Evolutionary conservation across 2,329 filamentous ascomycete species (phyloP), one percentile per base, ranked within the genome.

Genomic region (Monosporascus cannonballus): DNA sequence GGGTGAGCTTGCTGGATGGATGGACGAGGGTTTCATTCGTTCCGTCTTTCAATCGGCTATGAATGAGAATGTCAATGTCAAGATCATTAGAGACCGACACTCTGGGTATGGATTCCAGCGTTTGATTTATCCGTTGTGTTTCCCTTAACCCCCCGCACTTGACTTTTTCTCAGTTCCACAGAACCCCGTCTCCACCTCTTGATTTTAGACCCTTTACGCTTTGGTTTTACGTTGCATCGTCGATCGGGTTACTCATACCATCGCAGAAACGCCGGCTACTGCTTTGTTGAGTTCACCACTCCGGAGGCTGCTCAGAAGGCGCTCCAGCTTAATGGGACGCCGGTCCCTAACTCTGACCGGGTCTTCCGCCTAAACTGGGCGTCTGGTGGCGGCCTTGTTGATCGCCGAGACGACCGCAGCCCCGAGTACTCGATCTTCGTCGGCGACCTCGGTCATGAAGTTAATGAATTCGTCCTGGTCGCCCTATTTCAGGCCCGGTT

Each of bases 341-440:
- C 89, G 47, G 96, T 99, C 61, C 92, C 93, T 46, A 96, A 96
- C 80, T 96, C 91, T 56, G 87, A 87, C 64, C 90, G 94, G 44
- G 87, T 90, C 48, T 99, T 99, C 83, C 97, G 97, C 81, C 85
- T 99, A 56, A 99, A 99, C 83, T 99, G 94, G 94, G 94, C 94
- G 61, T 96, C 91, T 60, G 94, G 94, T 61, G 94, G 94, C 67
- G 94, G 94, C 53, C 82, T 99, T 42, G 90, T 95, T 61, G 94
- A 99, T 72, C 88, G 94, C 71, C 89, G 90, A 63, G 94, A 97
- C 71, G 94, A 97, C 69, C 92, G 94, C 67, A 92, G 91, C 57
- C 94, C 94, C 27, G 94, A 99, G 72, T 97, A 85, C 73, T 93
- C 88, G 63, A 97, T 99, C 74, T 99, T 99, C 68, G 94, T 99